Conservation (phyloP, 1,139 yeast species). For the Pichia sp. region DNA sequence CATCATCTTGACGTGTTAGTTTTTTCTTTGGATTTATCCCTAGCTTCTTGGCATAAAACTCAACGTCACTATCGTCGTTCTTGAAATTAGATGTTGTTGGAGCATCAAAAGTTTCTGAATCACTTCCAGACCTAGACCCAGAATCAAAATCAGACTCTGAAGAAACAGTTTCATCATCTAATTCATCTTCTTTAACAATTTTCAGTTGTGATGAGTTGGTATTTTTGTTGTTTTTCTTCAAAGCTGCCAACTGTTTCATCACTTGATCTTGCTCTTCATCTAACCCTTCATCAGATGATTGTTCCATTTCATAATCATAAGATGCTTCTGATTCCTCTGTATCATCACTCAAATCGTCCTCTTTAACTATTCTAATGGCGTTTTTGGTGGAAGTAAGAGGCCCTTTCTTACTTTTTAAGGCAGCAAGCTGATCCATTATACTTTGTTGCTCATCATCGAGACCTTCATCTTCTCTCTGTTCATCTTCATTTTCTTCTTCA, state of each 20-base stretch:
- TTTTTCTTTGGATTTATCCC: slow-evolving; percentile 38
- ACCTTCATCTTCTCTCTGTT: slow-evolving; percentile 9
- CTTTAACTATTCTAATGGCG: slow-evolving; percentile 22
- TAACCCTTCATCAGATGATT: background rate
- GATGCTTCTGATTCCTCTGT: slow-evolving; percentile 4
- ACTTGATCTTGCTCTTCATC: slow-evolving; percentile 21
- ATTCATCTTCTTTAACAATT: slow-evolving; percentile 26
- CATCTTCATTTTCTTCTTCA: slow-evolving; percentile 21
- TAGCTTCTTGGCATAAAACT: slow-evolving; percentile 67
- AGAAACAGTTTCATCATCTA: slow-evolving; percentile 12
- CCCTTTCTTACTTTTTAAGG: slow-evolving; percentile 16
- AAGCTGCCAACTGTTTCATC: slow-evolving; percentile 15
- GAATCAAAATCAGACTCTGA: background rate
- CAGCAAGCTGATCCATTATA: slow-evolving; percentile 17
- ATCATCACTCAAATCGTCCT: slow-evolving; percentile 25
- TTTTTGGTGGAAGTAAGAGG: slow-evolving; percentile 6
- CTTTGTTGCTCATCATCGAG: slow-evolving; percentile 19
- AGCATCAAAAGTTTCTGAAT: slow-evolving; percentile 19
- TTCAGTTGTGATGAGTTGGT: slow-evolving; percentile 10
- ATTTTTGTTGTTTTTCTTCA: slow-evolving; percentile 15
- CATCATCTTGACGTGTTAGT: slow-evolving; percentile 26
- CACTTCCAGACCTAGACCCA: background rate
- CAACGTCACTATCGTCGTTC: slow-evolving; percentile 76
- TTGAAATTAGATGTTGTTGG: slow-evolving; percentile 19
- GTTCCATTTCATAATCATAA: background rate